Evolutionary conservation across 305 asterid species (phyloP).

Genomic region (Fraxinus greggii): DNA sequence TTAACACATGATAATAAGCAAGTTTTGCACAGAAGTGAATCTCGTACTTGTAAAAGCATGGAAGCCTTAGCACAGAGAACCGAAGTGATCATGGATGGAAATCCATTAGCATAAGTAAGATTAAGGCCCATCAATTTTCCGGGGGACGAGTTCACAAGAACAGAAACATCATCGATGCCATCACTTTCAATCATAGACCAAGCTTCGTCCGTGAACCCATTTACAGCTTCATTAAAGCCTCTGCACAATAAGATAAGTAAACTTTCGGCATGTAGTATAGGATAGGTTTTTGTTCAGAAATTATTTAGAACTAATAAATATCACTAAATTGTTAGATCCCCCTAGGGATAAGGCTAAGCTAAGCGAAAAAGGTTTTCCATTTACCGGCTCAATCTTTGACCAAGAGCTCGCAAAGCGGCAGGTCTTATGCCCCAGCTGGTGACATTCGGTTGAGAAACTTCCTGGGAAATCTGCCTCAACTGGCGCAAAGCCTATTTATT

Average conservation of each 20-base stretch:
- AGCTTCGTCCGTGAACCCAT: constrained; percentile 86
- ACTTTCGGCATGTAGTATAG: neutral
- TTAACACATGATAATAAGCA: neutral
- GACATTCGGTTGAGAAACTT: constrained; percentile 74
- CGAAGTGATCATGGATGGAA: constrained; percentile 65
- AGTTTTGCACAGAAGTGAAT: neutral
- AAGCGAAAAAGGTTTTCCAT: neutral
- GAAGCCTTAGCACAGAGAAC: constrained; percentile 93
- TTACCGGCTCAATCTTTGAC: constrained; percentile 89
- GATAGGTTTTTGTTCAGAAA: neutral
- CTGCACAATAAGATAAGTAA: constrained; percentile 37
- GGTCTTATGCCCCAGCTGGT: constrained; percentile 94
- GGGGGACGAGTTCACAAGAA: constrained; percentile 79
- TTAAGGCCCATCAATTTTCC: constrained; percentile 70
- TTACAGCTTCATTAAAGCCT: constrained; percentile 94
- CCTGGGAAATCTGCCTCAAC: constrained; percentile 85
- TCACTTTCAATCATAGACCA: constrained; percentile 87
- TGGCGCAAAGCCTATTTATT: constrained; percentile 73
- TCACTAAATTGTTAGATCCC: neutral
- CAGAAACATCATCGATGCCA: constrained; percentile 87
- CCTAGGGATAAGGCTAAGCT: neutral
- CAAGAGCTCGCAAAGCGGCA: constrained; percentile 82
- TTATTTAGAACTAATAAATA: constrained; percentile 3
- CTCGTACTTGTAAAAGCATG: constrained; percentile 79
- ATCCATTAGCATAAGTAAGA: constrained; percentile 64